Base-by-base conservation (phyloP, 78 protist species). In the Dictyostelium intermedium region DNA sequence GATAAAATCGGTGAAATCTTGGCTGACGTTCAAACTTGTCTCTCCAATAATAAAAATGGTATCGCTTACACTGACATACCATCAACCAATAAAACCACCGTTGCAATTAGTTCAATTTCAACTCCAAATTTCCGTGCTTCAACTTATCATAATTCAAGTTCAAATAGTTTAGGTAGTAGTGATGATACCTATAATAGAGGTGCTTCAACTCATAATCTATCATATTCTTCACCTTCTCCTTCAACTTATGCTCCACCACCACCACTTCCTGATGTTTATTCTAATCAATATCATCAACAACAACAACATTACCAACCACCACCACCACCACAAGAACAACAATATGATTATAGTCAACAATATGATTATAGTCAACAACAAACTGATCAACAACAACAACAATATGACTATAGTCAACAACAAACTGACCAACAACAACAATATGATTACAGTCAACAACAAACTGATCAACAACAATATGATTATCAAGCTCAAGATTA, bases 11-110 rank as follows among this genome's bases (percentile, higher is more conserved):
- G 78, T 37, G 85, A 78, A 77, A 78, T 89, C 3, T n/a, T 89
- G 30, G 76, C 60, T 8, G 94, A 80, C 50, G 82, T 89, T 78
- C 56, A 41, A 35, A 53, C 84, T 23, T 60, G 82, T 80, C 30
- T 89, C 6, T 72, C 87, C 2, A 89, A 89, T 83, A 89, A 89
- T 35, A 89, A 89, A 85, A 89, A 89, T 81, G 94, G 94, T 20
- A 41, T 89, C 23, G 78, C 94, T 0, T 89, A 89, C 35, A 78
- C 81, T 34, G 94, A 89, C 45, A 39, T 89, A 14, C 94, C 94
- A 47, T 80, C 93, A 27, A 20, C 66, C 8, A 80, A 81, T 32
- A 47, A 30, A 18, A 89, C 76, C 1, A 87, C 93, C 8, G 61
- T 43, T 14, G 47, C 61, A 5, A 79, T 77, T 6, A 9, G 63